Percentiles rank a stretch among this genome's conserved stretches.
phyloP scores from a whole-genome alignment of 129 eudicot genomes.

The Flaveria trinervia region DNA sequence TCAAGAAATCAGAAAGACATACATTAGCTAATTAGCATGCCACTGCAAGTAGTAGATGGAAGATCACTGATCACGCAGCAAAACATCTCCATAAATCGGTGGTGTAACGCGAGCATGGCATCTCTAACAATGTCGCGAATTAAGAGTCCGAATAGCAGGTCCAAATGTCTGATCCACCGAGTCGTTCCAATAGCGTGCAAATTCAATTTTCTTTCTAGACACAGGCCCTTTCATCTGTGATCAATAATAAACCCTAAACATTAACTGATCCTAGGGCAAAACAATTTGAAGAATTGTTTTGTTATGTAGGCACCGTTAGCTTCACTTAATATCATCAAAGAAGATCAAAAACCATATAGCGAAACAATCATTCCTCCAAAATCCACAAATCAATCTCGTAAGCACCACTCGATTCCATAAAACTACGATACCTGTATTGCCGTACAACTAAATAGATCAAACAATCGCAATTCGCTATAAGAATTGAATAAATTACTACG shows the following conservation, averaged over 20 bases:
- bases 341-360: too few relatives aligned
- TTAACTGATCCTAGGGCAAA: neutral
- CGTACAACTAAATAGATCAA: neutral
- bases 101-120: constrained; percentile 39
- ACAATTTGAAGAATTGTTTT: neutral
- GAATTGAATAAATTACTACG: neutral
- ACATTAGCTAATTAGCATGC: neutral
- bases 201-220: constrained; percentile 42
- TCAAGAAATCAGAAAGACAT: neutral
- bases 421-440: neutral
- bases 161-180: too few relatives aligned
- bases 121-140: too few relatives aligned
- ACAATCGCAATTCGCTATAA: neutral
- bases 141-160: too few relatives aligned
- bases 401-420: too few relatives aligned
- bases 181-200: constrained; percentile 45
- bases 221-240: constrained; percentile 46
- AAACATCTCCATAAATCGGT: constrained; percentile 52
- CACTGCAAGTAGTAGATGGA: constrained; percentile 9
- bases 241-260: constrained; percentile 1
- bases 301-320: too few relatives aligned
- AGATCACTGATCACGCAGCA: too few relatives aligned
- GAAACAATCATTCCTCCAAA: neutral
- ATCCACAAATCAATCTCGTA: neutral
- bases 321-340: too few relatives aligned